Evolutionary conservation across 106 monocot species (phyloP).

Genomic region (Platanthera zijinensis): DNA sequence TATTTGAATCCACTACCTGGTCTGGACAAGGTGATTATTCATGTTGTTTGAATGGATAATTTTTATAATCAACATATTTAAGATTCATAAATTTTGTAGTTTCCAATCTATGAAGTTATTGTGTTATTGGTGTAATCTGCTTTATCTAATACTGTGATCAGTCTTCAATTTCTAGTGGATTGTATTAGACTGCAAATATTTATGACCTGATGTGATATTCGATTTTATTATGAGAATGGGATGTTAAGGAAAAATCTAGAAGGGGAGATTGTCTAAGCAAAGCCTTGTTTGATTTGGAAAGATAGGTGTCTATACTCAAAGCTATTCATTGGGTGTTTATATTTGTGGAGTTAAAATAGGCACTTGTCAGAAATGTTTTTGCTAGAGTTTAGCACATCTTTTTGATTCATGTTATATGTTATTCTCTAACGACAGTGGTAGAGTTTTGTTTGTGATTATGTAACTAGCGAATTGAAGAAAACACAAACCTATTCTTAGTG

Average conservation of each 20-base stretch:
- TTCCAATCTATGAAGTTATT: background rate
- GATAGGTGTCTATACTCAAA: background rate
- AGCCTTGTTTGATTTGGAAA: background rate
- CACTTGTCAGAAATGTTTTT: background rate
- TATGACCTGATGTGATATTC: no score
- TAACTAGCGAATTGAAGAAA: background rate
- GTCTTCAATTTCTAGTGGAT: background rate
- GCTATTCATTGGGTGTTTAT: background rate
- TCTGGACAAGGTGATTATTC: conserved; percentile 36
- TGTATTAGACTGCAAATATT: background rate
- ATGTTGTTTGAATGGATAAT: background rate
- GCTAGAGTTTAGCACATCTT: no score
- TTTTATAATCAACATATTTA: background rate
- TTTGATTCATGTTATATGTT: no score
- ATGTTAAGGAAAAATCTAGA: no score
- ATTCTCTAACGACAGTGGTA: background rate
- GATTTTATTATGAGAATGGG: no score
- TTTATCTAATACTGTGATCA: background rate
- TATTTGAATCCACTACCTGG: conserved; percentile 85
- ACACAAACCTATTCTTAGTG: background rate
- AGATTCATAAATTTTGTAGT: background rate
- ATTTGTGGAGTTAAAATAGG: background rate
- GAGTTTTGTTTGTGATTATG: background rate
- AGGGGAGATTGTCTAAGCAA: background rate
- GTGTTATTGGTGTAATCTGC: background rate